These are phyloP conservation scores for Candida adriatica DNA, from an alignment of 805 yeast genomes.

Conservation along the genomic window DNA sequence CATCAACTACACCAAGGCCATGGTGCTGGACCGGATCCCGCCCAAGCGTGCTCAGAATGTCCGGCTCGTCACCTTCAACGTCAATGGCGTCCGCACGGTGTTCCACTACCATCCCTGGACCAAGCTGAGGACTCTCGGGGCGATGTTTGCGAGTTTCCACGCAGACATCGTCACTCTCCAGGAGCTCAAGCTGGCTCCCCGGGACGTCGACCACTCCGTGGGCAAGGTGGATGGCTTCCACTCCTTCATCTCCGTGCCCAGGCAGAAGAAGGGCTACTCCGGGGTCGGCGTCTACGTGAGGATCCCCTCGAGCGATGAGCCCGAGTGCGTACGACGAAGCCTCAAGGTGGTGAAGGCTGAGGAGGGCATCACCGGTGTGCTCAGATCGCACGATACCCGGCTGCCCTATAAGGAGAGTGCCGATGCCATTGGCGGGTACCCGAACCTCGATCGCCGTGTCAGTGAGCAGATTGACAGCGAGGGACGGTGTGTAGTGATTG, in stretches of 20 bases:
- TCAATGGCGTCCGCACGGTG: slow-evolving; percentile 77
- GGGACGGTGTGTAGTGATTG: slow-evolving; percentile 76
- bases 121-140: slow-evolving; percentile 27
- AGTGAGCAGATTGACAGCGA: slow-evolving; percentile 61
- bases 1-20: no score
- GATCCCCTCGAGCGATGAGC: slow-evolving; percentile 38
- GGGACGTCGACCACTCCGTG: slow-evolving; percentile 38
- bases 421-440: slow-evolving; percentile 66
- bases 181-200: slow-evolving; percentile 67
- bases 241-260: slow-evolving; percentile 66
- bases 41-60: slow-evolving; percentile 16
- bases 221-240: slow-evolving; percentile 50
- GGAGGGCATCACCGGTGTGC: slow-evolving; percentile 81
- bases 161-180: slow-evolving; percentile 84
- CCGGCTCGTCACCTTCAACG: slow-evolving; percentile 69
- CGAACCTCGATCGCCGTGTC: slow-evolving; percentile 30
- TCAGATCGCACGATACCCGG: slow-evolving; percentile 22
- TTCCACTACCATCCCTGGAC: slow-evolving; percentile 85
- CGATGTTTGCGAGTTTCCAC: slow-evolving; percentile 44
- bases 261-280: slow-evolving; percentile 70
- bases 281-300: slow-evolving; percentile 86
- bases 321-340: slow-evolving; percentile 26
- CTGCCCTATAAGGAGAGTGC: slow-evolving; percentile 15
- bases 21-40: slow-evolving; percentile 10
- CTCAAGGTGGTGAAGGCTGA: slow-evolving; percentile 68